Conservation (phyloP, 768 basidiomycete genomes). For the Strobilomyces confusus region DNA sequence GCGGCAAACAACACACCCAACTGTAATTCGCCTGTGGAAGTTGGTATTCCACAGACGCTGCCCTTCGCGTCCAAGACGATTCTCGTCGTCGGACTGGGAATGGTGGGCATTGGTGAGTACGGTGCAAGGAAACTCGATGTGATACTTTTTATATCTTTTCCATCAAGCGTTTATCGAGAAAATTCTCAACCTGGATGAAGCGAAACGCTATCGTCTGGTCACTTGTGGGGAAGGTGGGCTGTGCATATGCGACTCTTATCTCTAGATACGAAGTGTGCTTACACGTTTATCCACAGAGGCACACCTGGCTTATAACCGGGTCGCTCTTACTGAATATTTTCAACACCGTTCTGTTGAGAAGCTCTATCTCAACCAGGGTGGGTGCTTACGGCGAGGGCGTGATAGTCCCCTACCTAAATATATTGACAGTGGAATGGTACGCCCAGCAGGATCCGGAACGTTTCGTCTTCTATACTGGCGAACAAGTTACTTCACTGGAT, state of each 20-base stretch:
- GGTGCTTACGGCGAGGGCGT: neutral
- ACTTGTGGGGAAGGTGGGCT: slow-evolving; percentile 56
- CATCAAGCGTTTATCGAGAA: slow-evolving; percentile 64
- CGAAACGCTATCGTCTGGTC: slow-evolving; percentile 46
- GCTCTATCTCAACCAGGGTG: slow-evolving; percentile 54
- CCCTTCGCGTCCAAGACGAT: neutral
- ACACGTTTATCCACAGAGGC: slow-evolving; percentile 24
- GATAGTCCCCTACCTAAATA: neutral
- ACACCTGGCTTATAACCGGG: slow-evolving; percentile 54
- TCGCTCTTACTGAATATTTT: slow-evolving; percentile 54
- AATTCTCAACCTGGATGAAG: slow-evolving; percentile 52
- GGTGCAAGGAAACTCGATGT: neutral
- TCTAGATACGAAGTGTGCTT: slow-evolving; percentile 16
- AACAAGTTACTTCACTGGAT: slow-evolving; percentile 41
- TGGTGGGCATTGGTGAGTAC: slow-evolving; percentile 10
- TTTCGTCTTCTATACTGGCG: slow-evolving; percentile 50
- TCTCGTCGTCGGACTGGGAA: slow-evolving; percentile 8
- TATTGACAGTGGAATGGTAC: slow-evolving; percentile 50
- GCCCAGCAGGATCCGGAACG: slow-evolving; percentile 51
- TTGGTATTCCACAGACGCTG: neutral
- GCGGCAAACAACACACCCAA: neutral
- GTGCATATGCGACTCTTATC: slow-evolving; percentile 15
- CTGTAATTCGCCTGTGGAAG: neutral
- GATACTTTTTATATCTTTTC: neutral
- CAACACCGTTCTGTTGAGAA: slow-evolving; percentile 55